Base-by-base conservation (phyloP, 331 rosid genomes). In the Quercus phellos region DNA sequence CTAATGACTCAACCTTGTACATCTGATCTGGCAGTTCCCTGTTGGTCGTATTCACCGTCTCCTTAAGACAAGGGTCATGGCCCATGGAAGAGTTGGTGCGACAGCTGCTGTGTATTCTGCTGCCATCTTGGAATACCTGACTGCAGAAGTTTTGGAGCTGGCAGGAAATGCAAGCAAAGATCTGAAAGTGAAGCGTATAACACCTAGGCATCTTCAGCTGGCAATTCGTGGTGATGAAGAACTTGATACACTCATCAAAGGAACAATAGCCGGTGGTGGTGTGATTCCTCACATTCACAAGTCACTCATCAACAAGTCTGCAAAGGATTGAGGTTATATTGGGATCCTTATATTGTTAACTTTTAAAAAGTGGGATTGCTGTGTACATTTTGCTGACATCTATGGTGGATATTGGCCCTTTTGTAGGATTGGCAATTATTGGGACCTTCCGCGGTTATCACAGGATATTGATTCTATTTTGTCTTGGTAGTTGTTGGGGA, bases 131-230 rank as follows among this genome's bases (percentile, higher is more conserved):
- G 97, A 94, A 82, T 92, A 94, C 72, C 91, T 94, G 50, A 94
- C 98, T 0, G 98, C 98, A 0, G 98, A 94, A 70, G 98, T 94
- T 77, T 97, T 94, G 13, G 98, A 94, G 74, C 85, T 94, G 27
- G 98, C 98, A n/a, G 97, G 98, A n/a, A 94, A 94, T 60, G 98
- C 97, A 2, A 94, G 98, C 87, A 94, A 94, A 70, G 98, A 94
- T 90, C 80, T 94, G 60, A 94, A 94, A 82, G 97, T 94, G 81
- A 94, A 94, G 90, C 92, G 98, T 85, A 94, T 94, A 66, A 94
- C 98, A 6, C 98, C 98, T 2, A 87, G 97, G 85, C 98, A 94
- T 80, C 86, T 92, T 86, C 98, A 94, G 81, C 89, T 94, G 11
- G 98, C 98, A 1, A 94, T 94, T 18, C 79, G 98, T 54, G 98